A percentile compares a stretch with the other conserved stretches of the same genome.
These are phyloP conservation scores for Globisporangium parvum DNA, from an alignment of 352 stramenopile genomes.

Conservation along the genomic window DNA sequence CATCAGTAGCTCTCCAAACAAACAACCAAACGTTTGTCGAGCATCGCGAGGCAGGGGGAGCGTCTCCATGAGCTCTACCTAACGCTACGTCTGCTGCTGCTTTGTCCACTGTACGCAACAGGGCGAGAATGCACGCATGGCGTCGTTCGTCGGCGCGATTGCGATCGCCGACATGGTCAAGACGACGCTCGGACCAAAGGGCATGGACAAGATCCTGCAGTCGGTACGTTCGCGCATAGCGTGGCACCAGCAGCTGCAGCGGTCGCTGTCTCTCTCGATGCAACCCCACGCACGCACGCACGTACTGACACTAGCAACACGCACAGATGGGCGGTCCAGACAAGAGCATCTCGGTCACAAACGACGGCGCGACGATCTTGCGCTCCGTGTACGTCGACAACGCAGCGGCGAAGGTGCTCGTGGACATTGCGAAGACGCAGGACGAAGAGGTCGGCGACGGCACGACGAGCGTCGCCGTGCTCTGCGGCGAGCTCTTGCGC, in stretches of 20 bases:
- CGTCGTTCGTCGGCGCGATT: conserved; percentile 98
- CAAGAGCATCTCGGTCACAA: conserved; percentile 95
- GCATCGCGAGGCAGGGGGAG: neutral
- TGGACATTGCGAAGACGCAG: conserved; percentile 98
- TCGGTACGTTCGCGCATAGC: conserved; percentile 61
- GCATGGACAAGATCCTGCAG: conserved; percentile 99
- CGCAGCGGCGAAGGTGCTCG: conserved; percentile 97
- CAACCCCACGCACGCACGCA: too few relatives aligned
- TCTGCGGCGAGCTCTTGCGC: conserved; percentile 96
- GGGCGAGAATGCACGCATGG: conserved; percentile 98
- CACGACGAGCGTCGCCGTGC: conserved; percentile 95
- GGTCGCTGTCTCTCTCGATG: neutral
- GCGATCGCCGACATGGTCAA: conserved; percentile 99
- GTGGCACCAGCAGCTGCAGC: too few relatives aligned
- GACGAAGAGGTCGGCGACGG: conserved; percentile 99
- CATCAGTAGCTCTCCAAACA: too few relatives aligned
- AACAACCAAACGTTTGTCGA: too few relatives aligned
- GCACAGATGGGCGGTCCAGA: conserved; percentile 63
- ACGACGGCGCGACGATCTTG: conserved; percentile 99
- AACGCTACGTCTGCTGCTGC: too few relatives aligned
- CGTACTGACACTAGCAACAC: neutral
- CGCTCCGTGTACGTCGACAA: conserved; percentile 97
- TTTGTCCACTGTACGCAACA: conserved; percentile 16
- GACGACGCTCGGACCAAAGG: conserved; percentile 99
- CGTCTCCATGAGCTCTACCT: neutral